These are phyloP conservation scores for Colletotrichum somersetense DNA, from an alignment of 2,329 filamentous ascomycete genomes.

Conservation along the genomic window DNA sequence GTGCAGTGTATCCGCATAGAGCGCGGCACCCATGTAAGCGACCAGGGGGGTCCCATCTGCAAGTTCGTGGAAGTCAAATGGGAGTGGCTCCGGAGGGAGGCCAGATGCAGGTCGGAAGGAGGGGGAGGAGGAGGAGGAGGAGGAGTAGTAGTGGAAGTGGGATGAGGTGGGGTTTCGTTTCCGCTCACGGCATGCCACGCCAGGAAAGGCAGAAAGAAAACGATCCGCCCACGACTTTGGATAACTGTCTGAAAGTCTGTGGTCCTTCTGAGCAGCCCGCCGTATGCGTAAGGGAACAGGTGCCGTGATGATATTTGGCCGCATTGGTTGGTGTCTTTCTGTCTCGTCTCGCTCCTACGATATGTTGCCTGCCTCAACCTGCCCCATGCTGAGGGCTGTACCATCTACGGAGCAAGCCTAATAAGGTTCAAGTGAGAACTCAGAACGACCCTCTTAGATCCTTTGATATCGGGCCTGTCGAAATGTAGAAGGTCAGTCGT, in stretches of 20 bases:
- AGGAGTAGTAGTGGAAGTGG: neutral
- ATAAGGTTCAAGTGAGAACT: conserved; percentile 9
- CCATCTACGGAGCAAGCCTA: conserved; percentile 10
- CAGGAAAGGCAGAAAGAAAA: conserved; percentile 10
- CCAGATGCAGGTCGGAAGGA: conserved; percentile 14
- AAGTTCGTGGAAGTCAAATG: conserved; percentile 9
- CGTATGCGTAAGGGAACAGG: neutral
- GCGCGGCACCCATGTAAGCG: neutral
- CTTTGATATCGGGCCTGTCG: conserved; percentile 41
- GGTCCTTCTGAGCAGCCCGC: neutral
- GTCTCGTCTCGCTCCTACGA: neutral
- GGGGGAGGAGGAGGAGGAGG: neutral
- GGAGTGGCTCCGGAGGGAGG: conserved; percentile 13
- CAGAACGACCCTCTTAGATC: conserved; percentile 20
- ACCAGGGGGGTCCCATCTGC: conserved; percentile 13
- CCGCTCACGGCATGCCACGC: conserved; percentile 8
- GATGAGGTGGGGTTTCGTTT: conserved; percentile 10
- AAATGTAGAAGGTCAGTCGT: conserved; percentile 37
- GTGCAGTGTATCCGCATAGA: neutral
- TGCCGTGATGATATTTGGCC: neutral
- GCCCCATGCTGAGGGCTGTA: neutral
- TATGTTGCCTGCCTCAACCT: neutral
- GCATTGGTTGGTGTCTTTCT: neutral
- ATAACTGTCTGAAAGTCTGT: neutral
- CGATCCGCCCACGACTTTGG: neutral